Base-by-base conservation (phyloP, 805 yeast species). In the Isabelozyma heimii region DNA sequence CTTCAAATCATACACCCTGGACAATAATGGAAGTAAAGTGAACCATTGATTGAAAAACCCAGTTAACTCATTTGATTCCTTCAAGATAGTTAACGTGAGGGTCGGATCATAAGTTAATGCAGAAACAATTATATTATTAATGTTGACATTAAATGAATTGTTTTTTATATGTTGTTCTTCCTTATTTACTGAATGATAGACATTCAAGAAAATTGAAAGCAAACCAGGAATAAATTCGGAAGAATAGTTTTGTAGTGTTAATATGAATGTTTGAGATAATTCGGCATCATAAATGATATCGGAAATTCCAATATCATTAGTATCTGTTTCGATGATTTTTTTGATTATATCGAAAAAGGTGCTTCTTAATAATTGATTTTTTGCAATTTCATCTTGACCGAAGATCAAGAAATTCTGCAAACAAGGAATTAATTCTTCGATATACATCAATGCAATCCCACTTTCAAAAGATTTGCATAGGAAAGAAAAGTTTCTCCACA, bases 1-100 rank as follows among this genome's bases (percentile, higher is more conserved):
- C 66, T 91, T 91, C 63, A 89, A 75, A 66, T 92, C 98, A 59
- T 79, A 88, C 2, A 89, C 96, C 51, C 96, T 73, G 17, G 77
- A 76, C 56, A 86, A 76, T 26, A 72, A 68, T 4, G 83, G 79
- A 38, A 83, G 69, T 8, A 75, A 57, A 16, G 76, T 72, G 59
- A 87, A 80, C 97, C 97, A 90, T 46, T 74, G 63, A 24, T 73
- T 73, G 58, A 91, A 80, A 57, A 89, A 81, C 35, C 76, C 75
- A 14, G 45, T 41, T 5, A 83, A 61, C 43, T 74, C 71, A 14
- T 74, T 67, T 13, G 65, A 60, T 44, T 76, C 72, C 50, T 75
- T 73, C 51, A 91, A 68, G 6, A 75, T 61, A 14, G 68, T 63
- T 47, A 91, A 60, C 0, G 92, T 76, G 9, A 67, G 59, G 13